Evolutionary conservation across 2,329 filamentous ascomycete species (phyloP).

Genomic region (Thermomyces lanuginosus): DNA sequence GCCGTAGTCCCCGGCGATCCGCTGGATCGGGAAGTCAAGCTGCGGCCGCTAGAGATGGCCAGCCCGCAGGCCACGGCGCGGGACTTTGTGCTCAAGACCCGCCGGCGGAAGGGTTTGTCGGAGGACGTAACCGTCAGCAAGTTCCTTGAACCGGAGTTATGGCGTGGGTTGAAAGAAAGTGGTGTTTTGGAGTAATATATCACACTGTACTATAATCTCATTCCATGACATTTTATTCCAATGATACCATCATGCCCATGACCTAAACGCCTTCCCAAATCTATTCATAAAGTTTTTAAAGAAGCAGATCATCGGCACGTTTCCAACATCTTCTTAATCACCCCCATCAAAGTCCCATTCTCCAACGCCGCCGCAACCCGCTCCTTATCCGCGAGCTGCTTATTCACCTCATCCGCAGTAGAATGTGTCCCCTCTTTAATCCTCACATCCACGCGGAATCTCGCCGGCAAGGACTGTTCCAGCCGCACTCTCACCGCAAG

Average conservation of each 20-base stretch:
- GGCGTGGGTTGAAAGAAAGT: conserved; percentile 72
- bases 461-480: conserved; percentile 76
- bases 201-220: too few species aligned
- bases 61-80: conserved; percentile 75
- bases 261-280: not conserved
- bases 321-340: conserved; percentile 85
- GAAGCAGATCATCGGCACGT: conserved; percentile 46
- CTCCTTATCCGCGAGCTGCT: conserved; percentile 93
- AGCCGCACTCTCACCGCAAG: conserved; percentile 81
- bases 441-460: conserved; percentile 79
- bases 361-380: conserved; percentile 86
- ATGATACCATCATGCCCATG: too few species aligned
- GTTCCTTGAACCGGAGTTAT: conserved; percentile 89
- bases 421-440: conserved; percentile 95
- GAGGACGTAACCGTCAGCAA: conserved; percentile 94
- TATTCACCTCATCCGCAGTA: conserved; percentile 89
- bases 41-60: conserved; percentile 74
- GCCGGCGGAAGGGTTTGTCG: conserved; percentile 78
- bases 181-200: conserved; percentile 55
- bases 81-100: conserved; percentile 93
- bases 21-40: conserved; percentile 67
- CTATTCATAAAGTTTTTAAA: too few species aligned
- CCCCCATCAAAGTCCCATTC: conserved; percentile 75
- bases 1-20: conserved; percentile 91
- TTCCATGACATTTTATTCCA: too few species aligned